Evolutionary conservation across 345 rosid species (phyloP).

Genomic region (Camelina laxa): DNA sequence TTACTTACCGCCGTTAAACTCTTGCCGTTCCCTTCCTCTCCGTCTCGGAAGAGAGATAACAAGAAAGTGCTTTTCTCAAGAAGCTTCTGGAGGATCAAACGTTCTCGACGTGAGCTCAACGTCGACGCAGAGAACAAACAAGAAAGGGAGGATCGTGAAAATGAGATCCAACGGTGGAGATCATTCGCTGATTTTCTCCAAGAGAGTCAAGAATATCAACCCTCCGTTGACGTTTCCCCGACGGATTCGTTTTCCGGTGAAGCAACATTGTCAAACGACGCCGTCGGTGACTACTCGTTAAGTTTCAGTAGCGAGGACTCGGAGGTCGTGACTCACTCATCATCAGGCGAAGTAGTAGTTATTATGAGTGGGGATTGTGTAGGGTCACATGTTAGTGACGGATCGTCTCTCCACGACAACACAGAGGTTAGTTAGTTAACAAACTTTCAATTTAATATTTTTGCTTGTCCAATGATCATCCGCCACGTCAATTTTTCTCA

Average conservation of each 20-base stretch:
- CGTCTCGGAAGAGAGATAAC: constrained; percentile 28
- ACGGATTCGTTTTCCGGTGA: constrained; percentile 5
- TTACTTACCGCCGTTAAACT: constrained; percentile 62
- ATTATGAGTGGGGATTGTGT: constrained; percentile 49
- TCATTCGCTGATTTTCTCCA: constrained; percentile 50
- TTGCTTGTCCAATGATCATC: not conserved
- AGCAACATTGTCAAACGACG: not conserved
- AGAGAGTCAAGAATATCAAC: constrained; percentile 45
- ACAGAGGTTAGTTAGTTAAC: constrained; percentile 50
- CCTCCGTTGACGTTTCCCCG: constrained; percentile 32
- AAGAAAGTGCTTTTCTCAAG: constrained; percentile 42
- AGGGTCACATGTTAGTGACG: constrained; percentile 54
- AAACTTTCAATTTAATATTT: constrained; percentile 18
- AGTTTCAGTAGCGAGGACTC: constrained; percentile 50
- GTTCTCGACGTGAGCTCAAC: not conserved
- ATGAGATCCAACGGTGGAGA: constrained; percentile 51
- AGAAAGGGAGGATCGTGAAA: not conserved
- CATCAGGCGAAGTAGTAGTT: constrained; percentile 36
- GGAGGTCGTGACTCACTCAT: constrained; percentile 40
- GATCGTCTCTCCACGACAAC: constrained; percentile 45
- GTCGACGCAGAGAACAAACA: constrained; percentile 2
- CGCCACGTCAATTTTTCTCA: not conserved
- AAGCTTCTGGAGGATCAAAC: constrained; percentile 56
- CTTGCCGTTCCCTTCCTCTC: constrained; percentile 51
- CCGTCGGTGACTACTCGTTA: not conserved